Evolutionary conservation across 2,329 filamentous ascomycete genomes (phyloP).

Genomic region (Colletotrichum higginsianum): DNA sequence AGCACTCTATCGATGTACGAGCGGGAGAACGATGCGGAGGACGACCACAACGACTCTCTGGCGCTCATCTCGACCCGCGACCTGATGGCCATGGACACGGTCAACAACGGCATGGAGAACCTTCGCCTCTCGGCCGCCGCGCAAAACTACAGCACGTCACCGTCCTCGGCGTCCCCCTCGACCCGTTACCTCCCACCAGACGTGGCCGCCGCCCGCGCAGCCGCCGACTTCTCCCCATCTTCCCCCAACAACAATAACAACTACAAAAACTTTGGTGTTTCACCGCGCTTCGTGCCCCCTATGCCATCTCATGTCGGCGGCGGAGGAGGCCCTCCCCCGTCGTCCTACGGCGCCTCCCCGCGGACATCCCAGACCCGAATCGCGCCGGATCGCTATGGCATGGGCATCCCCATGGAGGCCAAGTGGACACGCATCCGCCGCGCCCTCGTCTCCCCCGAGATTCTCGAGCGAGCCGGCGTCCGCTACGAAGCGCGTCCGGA

Average conservation of each 20-base stretch:
- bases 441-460: slow-evolving; percentile 70
- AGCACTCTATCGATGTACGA: slow-evolving; percentile 52
- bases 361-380: slow-evolving; percentile 55
- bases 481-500: slow-evolving; percentile 73
- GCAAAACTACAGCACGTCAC: slow-evolving; percentile 56
- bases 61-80: slow-evolving; percentile 70
- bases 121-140: slow-evolving; percentile 56
- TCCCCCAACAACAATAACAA: slow-evolving; percentile 49
- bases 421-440: slow-evolving; percentile 73
- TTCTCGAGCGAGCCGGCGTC: slow-evolving; percentile 68
- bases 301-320: slow-evolving; percentile 47
- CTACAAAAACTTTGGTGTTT: slow-evolving; percentile 47
- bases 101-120: slow-evolving; percentile 58
- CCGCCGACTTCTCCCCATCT: slow-evolving; percentile 53
- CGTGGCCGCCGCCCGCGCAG: slow-evolving; percentile 47
- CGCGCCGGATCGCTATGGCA: slow-evolving; percentile 70
- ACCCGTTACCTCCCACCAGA: slow-evolving; percentile 53
- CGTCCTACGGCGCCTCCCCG: slow-evolving; percentile 35
- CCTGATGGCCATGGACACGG: slow-evolving; percentile 63
- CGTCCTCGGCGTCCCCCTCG: slow-evolving; percentile 50
- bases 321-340: slow-evolving; percentile 37
- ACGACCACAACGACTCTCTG: slow-evolving; percentile 54
- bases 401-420: slow-evolving; percentile 69
- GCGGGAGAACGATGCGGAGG: slow-evolving; percentile 56
- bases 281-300: slow-evolving; percentile 58